Conservation (phyloP, 2,329 filamentous ascomycete species). For the Cytospora mali region DNA sequence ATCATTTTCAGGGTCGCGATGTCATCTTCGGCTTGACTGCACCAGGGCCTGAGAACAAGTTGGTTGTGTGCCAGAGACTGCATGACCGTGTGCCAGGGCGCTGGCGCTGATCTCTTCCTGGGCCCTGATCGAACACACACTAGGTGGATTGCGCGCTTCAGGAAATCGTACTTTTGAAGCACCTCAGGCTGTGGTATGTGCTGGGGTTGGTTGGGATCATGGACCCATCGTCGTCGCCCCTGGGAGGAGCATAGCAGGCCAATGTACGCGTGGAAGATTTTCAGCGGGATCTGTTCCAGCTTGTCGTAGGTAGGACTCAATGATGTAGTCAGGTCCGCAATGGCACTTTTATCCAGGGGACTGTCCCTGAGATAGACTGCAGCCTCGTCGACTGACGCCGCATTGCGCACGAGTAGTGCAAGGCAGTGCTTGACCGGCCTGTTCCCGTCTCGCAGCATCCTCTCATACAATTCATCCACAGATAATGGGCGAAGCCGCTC, state of each 20-base stretch:
- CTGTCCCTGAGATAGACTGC: slow-evolving; percentile 54
- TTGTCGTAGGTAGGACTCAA: slow-evolving; percentile 30
- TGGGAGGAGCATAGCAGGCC: slow-evolving; percentile 44
- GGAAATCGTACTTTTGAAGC: slow-evolving; percentile 15
- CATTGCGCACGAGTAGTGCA: slow-evolving; percentile 57
- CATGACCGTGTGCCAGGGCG: slow-evolving; percentile 48
- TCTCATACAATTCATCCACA: slow-evolving; percentile 58
- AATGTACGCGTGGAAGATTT: slow-evolving; percentile 55
- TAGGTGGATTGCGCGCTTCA: slow-evolving; percentile 43
- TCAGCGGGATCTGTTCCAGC: slow-evolving; percentile 37
- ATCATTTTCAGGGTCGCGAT: slow-evolving; percentile 38
- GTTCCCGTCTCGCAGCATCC: slow-evolving; percentile 57
- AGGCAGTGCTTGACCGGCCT: slow-evolving; percentile 54
- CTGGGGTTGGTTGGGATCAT: not conserved
- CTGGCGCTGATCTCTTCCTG: slow-evolving; percentile 15
- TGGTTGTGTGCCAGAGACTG: slow-evolving; percentile 41
- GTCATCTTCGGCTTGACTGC: slow-evolving; percentile 34
- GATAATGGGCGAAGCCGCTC: slow-evolving; percentile 63
- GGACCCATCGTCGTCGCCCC: slow-evolving; percentile 20
- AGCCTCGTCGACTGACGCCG: slow-evolving; percentile 50
- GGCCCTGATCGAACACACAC: slow-evolving; percentile 35
- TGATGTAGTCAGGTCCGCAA: slow-evolving; percentile 28
- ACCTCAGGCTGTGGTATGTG: slow-evolving; percentile 14
- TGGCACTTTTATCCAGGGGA: slow-evolving; percentile 32
- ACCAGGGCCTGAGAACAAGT: slow-evolving; percentile 36